phyloP scores from a whole-genome alignment of 805 yeast species.

The Candida railenensis region DNA sequence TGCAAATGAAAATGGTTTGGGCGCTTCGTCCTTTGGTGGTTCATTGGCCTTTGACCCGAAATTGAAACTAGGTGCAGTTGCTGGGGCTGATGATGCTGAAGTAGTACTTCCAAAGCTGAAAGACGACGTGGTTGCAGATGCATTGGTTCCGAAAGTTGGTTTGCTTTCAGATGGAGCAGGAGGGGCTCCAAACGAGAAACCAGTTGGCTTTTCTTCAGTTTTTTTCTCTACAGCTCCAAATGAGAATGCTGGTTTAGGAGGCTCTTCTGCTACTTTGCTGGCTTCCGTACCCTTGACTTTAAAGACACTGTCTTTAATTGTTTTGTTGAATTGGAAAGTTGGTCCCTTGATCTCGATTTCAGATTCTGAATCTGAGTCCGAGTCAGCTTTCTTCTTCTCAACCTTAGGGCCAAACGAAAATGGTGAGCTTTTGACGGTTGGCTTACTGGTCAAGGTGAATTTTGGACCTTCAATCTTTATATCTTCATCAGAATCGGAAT shows the following conservation, averaged over 20 bases:
- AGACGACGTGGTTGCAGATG: slow-evolving; percentile 3
- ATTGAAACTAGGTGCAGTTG: slow-evolving; percentile 5
- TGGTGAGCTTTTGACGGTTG: slow-evolving; percentile 33
- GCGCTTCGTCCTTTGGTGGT: slow-evolving; percentile 3
- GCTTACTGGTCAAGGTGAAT: slow-evolving; percentile 27
- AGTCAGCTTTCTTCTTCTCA: slow-evolving; percentile 21
- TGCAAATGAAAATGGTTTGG: slow-evolving; percentile 36
- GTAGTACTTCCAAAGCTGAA: slow-evolving; percentile 3
- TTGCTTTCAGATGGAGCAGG: too few species aligned
- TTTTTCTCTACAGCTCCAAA: slow-evolving; percentile 5
- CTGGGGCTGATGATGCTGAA: slow-evolving; percentile 4
- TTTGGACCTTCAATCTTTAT: slow-evolving; percentile 36
- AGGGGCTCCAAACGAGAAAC: slow-evolving; percentile 15
- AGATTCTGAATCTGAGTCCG: slow-evolving; percentile 56
- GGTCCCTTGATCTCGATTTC: slow-evolving; percentile 76
- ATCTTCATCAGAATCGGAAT: slow-evolving; percentile 25
- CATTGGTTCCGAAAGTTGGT: slow-evolving; percentile 1
- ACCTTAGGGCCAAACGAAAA: slow-evolving; percentile 37
- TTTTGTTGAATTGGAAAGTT: slow-evolving; percentile 46
- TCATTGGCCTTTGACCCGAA: slow-evolving; percentile 5
- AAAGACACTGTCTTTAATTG: slow-evolving; percentile 35
- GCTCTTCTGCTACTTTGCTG: slow-evolving; percentile 5
- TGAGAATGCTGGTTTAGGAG: slow-evolving; percentile 1
- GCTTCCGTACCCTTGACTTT: slow-evolving; percentile 11
- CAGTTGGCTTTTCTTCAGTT: slow-evolving; percentile 10